Conservation (phyloP, 2,329 filamentous ascomycete species). For the Ilyonectria mors-panacis region DNA sequence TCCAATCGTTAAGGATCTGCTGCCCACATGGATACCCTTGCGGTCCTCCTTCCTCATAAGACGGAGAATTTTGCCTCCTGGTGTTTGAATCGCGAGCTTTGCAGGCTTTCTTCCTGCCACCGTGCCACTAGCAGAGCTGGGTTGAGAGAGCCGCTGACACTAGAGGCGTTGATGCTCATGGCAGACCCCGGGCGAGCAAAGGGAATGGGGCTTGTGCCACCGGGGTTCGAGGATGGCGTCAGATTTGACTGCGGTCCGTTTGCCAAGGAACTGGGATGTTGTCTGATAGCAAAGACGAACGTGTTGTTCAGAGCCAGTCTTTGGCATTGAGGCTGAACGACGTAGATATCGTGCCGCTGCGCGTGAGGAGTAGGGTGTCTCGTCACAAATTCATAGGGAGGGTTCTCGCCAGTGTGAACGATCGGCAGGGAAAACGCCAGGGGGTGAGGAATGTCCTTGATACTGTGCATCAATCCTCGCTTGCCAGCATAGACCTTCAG, state of each 20-base stretch:
- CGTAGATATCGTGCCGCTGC: conserved; percentile 96
- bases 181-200: conserved; percentile 73
- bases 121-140: conserved; percentile 67
- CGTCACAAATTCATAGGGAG: conserved; percentile 91
- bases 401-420: conserved; percentile 91
- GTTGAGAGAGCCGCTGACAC: conserved; percentile 70
- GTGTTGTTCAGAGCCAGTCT: conserved; percentile 94
- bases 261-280: conserved; percentile 79
- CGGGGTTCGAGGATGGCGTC: conserved; percentile 64
- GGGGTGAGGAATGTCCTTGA: conserved; percentile 95
- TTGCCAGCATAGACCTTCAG: conserved; percentile 95
- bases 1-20: conserved; percentile 58
- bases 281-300: conserved; percentile 95
- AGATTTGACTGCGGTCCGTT: conserved; percentile 54
- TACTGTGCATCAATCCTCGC: conserved; percentile 95
- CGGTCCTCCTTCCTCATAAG: conserved; percentile 85
- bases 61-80: conserved; percentile 93
- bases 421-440: conserved; percentile 92
- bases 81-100: conserved; percentile 94
- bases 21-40: conserved; percentile 66
- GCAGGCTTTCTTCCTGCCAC: conserved; percentile 84
- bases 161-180: conserved; percentile 75
- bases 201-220: conserved; percentile 70
- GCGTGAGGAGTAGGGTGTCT: conserved; percentile 97
- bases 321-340: conserved; percentile 94